Evolutionary conservation across 176 grass and related monocot genomes (phyloP), one percentile per base, ranked within the genome.

Genomic region (Poa annua): DNA sequence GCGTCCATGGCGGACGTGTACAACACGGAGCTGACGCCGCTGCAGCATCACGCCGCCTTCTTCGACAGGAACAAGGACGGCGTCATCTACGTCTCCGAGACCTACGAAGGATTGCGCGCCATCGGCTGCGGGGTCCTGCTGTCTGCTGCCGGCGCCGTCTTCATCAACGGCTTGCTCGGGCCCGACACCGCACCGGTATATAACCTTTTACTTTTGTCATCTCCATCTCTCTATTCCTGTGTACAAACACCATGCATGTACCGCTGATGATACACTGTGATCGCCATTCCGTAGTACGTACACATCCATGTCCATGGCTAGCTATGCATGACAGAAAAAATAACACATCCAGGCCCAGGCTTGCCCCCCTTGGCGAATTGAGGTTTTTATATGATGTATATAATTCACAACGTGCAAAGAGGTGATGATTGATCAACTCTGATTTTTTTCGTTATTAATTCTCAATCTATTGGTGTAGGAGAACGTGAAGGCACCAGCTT

Each of bases 31-130:
- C 45, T 89, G 68, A 92, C 92, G 39, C 87, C 90, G 66, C 88
- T 92, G 67, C 92, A 95, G 87, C 47, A 72, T 63, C 90, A 95
- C 87, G 87, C 89, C 62, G 87, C 85, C 63, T 95, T 92, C 90
- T 95, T 95, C 76, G 92, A 92, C 79, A 11, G 85, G 14, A 72
- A 95, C 82, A 95, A 88, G 75, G 92, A 92, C 44, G 92, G 92
- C 79, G 0, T 92, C 87, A 86, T 95, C 84, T 86, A 78, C 78
- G 78, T 85, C 8, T 41, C 70, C 3, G 92, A 95, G 85, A 92
- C 92, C 4, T 92, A 89, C 79, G 4, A 81, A 85, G 92, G 92
- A 14, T 74, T 94, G n/a, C 89, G 89, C 12, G 86, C 89, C 1
- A 94, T 94, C 61, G 92, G 92, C 1, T 57, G 70, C 32, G 89